Percentiles rank a stretch among this genome's conserved stretches.
phyloP scores from a whole-genome alignment of 1,284 basidiomycete genomes.

The Porogramme epimiltina region DNA sequence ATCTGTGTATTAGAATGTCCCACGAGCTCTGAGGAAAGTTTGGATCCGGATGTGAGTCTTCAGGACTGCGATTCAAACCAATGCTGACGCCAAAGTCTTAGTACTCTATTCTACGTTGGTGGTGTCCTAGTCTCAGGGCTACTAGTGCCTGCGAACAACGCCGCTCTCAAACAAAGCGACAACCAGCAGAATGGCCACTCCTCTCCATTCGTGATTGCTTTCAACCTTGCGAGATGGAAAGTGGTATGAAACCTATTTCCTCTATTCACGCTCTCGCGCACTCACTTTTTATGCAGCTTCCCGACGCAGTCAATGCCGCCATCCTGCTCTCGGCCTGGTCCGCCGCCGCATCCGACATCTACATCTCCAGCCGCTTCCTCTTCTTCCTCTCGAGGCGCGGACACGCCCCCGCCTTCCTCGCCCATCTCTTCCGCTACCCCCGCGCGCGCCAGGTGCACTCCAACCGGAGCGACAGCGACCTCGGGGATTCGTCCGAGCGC shows the following conservation, averaged over 20 bases:
- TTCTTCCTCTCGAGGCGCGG: constrained; percentile 48
- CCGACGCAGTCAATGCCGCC: constrained; percentile 35
- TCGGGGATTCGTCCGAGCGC: neutral
- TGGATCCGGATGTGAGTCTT: constrained; percentile 53
- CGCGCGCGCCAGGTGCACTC: neutral
- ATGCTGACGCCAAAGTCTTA: no score
- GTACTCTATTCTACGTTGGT: constrained; percentile 31
- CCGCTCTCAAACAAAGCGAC: constrained; percentile 35
- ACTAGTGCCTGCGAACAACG: constrained; percentile 47
- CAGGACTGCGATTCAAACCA: neutral
- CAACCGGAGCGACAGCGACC: constrained; percentile 1
- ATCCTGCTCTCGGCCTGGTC: constrained; percentile 52
- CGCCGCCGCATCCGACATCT: constrained; percentile 54
- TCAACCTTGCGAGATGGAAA: constrained; percentile 45
- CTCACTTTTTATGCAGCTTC: neutral
- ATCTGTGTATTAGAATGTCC: constrained; percentile 34
- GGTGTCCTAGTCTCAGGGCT: constrained; percentile 49
- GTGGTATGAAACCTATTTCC: constrained; percentile 22
- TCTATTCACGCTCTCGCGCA: neutral
- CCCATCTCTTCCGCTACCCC: constrained; percentile 25
- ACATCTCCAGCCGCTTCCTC: constrained; percentile 51
- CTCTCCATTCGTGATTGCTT: constrained; percentile 51
- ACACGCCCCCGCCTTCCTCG: constrained; percentile 42
- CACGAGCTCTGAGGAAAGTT: constrained; percentile 47
- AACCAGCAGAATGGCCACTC: no score